Base-by-base conservation (phyloP, 2,329 filamentous ascomycete genomes). In the Talaromyces sp. region DNA sequence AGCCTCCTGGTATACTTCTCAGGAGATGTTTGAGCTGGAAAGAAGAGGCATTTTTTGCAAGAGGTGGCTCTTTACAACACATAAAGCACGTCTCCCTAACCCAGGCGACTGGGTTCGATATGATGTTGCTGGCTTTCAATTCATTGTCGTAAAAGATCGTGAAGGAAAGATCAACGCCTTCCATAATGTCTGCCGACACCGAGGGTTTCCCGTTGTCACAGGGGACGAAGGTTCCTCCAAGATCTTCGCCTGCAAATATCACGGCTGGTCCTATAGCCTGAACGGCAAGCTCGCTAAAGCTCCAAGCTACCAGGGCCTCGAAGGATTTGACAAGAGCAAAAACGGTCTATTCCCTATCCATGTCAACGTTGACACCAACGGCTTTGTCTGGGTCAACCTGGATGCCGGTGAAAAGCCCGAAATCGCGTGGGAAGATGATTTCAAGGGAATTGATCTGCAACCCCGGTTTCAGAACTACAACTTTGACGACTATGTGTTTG, bases 171-270 rank as follows among this genome's bases (percentile, higher is more conserved):
- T 86, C 70, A 81, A 84, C 63, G 84, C 77, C 26, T 85, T 86
- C 70, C 84, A 86, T 73, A 86, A 86, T 66, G 75, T 85, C 58
- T 86, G 84, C 72, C 73, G 84, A 11, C 84, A 86, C 68, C 80
- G 84, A 6, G 84, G 84, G 14, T 86, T 81, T 64, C 82, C 83
- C 5, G 78, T 86, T 8, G 82, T 85, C 13, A 78, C 76, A 0
- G 74, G 77, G 52, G 73, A 78, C 0, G 67, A 77, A 24, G 84
- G 84, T 2, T 77, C 77, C 56, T 75, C 77, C 56, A 77, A 73
- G 64, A 79, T 85, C 62, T 78, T 86, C 57, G 75, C 80, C 3
- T 86, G 84, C 78, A 81, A 81, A 64, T 86, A 86, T 64, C 84
- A 86, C 65, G 83, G 83, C 51, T 86, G 84, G 84, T 83, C 81